Base-by-base conservation (phyloP, 176 grass and related monocot genomes). In the Poa annua region DNA sequence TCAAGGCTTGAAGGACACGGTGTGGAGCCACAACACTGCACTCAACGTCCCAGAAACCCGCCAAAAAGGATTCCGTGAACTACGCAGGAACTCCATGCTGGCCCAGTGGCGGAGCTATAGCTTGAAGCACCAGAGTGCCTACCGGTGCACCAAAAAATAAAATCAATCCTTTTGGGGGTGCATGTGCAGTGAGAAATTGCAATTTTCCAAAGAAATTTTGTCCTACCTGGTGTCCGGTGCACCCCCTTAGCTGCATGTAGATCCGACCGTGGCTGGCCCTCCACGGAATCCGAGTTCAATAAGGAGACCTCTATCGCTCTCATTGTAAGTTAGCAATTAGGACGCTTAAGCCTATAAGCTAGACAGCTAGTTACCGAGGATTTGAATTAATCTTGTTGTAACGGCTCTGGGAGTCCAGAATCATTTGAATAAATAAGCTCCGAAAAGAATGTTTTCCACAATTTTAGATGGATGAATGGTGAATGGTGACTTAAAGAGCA, bases 11-110 rank as follows among this genome's bases (percentile, higher is more conserved):
- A 24, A 16, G 2, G 73, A 85, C 20, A 90, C 86, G 41, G 11
- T 81, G 55, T 32, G 39, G 5, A 63, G 49, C 72, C 85, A 94
- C 2, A 86, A 83, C 25, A 39, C 83, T 22, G 85, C 67, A n/a
- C 6, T 59, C 33, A 75, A 78, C 22, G 90, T 86, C 3, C 63
- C 86, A 0, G 52, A 35, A 4, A 88, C 85, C 10, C 94, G 94
- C 68, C 83, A 94, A 70, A 55, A 87, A 7, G 80, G 85, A 8
- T 94, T 97, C 45, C 1, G 38, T 0, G 83, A 90, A 16, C 67
- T 69, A 0, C 16, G 76, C 21, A 45, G 17, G 38, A 0, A 24
- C 0, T 92, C 88, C 17, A 78, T 84, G 13, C 55, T 94, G 21
- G 54, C 35, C 32, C 34, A 34, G 34, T 34, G 34, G 34, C 34